phyloP scores from a whole-genome alignment of 2,329 filamentous ascomycete species.

The Colletotrichum trifolii region DNA sequence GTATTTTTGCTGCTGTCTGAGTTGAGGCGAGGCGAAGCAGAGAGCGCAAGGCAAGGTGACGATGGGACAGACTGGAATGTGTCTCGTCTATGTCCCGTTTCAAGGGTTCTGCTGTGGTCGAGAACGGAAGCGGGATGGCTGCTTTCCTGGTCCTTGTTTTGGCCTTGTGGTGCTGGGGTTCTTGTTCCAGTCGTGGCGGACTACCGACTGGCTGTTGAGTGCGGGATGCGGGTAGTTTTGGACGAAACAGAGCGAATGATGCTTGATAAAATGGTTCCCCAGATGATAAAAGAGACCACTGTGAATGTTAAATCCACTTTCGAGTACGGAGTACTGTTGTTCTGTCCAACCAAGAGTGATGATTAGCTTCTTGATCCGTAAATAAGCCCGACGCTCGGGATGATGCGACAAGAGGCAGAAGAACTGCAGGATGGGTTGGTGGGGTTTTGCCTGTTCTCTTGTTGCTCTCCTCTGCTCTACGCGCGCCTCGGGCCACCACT shows the following conservation, averaged over 20 bases:
- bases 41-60: constrained; percentile 16
- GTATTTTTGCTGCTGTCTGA: constrained; percentile 21
- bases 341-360: constrained; percentile 54
- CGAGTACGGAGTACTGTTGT: constrained; percentile 38
- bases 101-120: constrained; percentile 2
- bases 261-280: constrained; percentile 40
- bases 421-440: constrained; percentile 41
- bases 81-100: constrained; percentile 12
- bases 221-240: constrained; percentile 46
- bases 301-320: constrained; percentile 40
- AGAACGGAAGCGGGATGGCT: constrained; percentile 1
- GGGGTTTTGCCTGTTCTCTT: constrained; percentile 22
- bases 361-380: constrained; percentile 50
- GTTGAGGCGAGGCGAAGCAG: constrained; percentile 1
- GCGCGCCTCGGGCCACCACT: constrained; percentile 57
- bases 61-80: neutral
- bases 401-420: constrained; percentile 45
- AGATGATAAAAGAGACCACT: constrained; percentile 44
- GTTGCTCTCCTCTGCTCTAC: constrained; percentile 41
- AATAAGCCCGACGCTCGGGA: constrained; percentile 51
- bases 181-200: constrained; percentile 30
- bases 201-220: constrained; percentile 40
- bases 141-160: neutral
- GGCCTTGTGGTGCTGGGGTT: neutral
- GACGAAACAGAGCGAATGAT: constrained; percentile 47